Evolutionary conservation across 768 basidiomycete species (phyloP).

Genomic region (Daedaleopsis nitida): DNA sequence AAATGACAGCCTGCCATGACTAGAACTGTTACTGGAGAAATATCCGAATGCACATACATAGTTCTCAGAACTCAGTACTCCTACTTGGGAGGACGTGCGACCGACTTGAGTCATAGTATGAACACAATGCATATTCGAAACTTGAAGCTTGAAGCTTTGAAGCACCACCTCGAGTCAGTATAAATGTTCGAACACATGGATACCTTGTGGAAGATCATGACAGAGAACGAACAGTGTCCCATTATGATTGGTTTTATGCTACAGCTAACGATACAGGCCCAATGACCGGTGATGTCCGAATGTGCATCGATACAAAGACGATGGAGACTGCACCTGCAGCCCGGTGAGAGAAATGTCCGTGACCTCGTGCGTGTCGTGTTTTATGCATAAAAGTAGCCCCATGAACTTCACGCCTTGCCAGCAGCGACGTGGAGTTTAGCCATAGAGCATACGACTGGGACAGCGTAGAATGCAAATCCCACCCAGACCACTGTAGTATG

Average conservation of each 20-base stretch:
- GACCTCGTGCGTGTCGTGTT: not conserved
- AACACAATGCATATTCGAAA: not conserved
- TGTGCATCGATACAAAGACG: not conserved
- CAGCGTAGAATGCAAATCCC: conserved; percentile 71
- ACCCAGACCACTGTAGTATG: conserved; percentile 69
- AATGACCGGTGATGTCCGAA: not conserved
- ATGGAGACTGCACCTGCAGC: conserved; percentile 8
- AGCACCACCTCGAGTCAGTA: too few relatives aligned
- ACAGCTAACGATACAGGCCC: conserved; percentile 16
- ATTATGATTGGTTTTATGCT: conserved; percentile 3
- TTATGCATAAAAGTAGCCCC: not conserved
- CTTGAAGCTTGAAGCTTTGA: too few relatives aligned
- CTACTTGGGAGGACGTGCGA: not conserved
- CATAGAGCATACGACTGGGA: conserved; percentile 69
- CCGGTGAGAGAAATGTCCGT: not conserved
- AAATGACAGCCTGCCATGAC: too few relatives aligned
- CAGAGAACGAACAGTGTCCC: not conserved
- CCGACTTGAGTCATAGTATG: not conserved
- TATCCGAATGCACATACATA: too few relatives aligned
- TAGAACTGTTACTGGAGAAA: not conserved
- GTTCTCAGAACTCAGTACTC: too few relatives aligned
- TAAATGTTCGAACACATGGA: too few relatives aligned
- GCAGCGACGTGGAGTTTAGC: conserved; percentile 64
- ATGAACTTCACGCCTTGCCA: conserved; percentile 35
- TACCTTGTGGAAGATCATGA: too few relatives aligned